Percentiles rank a stretch among this genome's conserved stretches.
These are phyloP conservation scores for Fomes fomentarius DNA, from an alignment of 1,284 basidiomycete species.

Conservation along the genomic window DNA sequence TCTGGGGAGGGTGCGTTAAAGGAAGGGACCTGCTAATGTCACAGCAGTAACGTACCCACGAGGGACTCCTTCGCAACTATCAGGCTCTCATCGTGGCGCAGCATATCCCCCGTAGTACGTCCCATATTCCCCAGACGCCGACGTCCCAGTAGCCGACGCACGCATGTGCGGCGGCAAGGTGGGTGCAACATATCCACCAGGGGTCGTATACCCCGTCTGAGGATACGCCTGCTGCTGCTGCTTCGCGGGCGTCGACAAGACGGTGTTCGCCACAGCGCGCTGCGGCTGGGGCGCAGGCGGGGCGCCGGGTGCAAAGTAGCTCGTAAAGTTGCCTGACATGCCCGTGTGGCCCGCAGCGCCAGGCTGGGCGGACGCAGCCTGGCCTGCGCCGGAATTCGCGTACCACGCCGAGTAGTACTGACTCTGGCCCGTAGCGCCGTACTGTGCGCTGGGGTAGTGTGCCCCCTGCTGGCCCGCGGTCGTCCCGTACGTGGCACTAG, in stretches of 20 bases:
- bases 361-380: conserved; percentile 57
- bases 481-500: conserved; percentile 20
- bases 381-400: conserved; percentile 39
- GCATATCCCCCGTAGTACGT: conserved; percentile 32
- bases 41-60: conserved; percentile 19
- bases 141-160: conserved; percentile 16
- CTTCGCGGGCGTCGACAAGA: conserved; percentile 31
- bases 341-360: conserved; percentile 21
- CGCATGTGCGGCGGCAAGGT: conserved; percentile 47
- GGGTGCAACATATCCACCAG: conserved; percentile 36
- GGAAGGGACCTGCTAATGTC: too few species aligned
- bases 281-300: conserved; percentile 39
- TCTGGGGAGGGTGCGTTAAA: too few species aligned
- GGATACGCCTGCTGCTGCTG: conserved; percentile 30
- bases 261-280: conserved; percentile 53
- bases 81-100: conserved; percentile 22
- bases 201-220: conserved; percentile 25
- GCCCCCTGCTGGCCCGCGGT: conserved; percentile 11
- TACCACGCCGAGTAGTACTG: conserved; percentile 43
- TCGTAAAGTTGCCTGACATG: conserved; percentile 23
- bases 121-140: conserved; percentile 23
- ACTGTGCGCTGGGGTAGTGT: conserved; percentile 34
- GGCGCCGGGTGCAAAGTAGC: conserved; percentile 36
- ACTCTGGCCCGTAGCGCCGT: conserved; percentile 27
- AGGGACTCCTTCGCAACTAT: neutral